Conservation (phyloP, 2,329 filamentous ascomycete species). For the Colletotrichum truncatum region DNA sequence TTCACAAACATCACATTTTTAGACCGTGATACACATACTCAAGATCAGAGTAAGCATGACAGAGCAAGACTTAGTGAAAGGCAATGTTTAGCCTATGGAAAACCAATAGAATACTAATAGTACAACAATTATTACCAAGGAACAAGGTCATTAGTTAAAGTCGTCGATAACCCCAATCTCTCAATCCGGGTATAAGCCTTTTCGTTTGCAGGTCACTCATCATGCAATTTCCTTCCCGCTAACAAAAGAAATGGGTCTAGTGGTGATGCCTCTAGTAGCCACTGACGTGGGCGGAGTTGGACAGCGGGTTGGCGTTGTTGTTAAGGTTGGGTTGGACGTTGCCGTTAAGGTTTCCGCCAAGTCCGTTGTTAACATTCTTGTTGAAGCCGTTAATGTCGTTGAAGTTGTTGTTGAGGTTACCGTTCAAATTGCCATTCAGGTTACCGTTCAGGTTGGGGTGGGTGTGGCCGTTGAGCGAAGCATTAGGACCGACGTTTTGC, state of each 20-base stretch:
- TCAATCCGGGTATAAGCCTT: constrained; percentile 26
- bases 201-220: constrained; percentile 23
- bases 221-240: background rate
- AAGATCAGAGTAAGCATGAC: no score
- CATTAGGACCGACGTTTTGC: background rate
- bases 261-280: background rate
- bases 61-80: no score
- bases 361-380: background rate
- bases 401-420: background rate
- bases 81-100: background rate
- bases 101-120: background rate
- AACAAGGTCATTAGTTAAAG: background rate
- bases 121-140: constrained; percentile 19
- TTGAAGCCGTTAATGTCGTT: background rate
- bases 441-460: background rate
- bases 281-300: constrained; percentile 6
- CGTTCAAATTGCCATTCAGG: background rate
- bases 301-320: constrained; percentile 7
- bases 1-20: background rate
- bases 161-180: background rate
- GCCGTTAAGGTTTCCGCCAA: background rate
- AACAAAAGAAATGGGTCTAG: constrained; percentile 11
- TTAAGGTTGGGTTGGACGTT: background rate
- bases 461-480: background rate
- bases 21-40: no score